Evolutionary conservation across 441 rosid genomes (phyloP), one percentile per base, ranked within the genome.

Genomic region (Codiaeum variegatum): DNA sequence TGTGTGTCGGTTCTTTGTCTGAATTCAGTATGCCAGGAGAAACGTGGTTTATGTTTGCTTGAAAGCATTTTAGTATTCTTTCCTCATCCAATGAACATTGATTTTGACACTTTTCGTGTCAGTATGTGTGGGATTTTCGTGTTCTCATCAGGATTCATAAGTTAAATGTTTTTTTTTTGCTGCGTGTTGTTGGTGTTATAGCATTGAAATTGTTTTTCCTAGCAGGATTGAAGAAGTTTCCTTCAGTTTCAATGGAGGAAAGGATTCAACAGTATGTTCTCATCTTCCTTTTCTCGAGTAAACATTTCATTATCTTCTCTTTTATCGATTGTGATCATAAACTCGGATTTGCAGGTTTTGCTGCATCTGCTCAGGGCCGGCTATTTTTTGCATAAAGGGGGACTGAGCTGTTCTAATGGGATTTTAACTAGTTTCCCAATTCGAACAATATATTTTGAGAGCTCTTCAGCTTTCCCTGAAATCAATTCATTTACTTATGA

Each of bases 161-260:
- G 18, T 47, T 21, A 65, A 69, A 63, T 56, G 59, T 15, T 26
- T 71, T 71, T 56, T 15, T 26, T 71, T 71, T 56, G 23, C 70
- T 13, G n/a, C 4, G 11, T 40, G 63, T 24, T 49, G 8, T 19
- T 44, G 56, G n/a, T 38, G 44, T 1, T 59, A 77, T 75, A 66
- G 60, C 73, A 34, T 71, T 75, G 67, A 70, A 67, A 23, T 62
- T 51, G 26, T 79, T 70, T 70, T 79, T 67, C 40, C 38, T 82
- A 40, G 76, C 89, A 96, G 99, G 68, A 83, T 82, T 66, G 98
- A 93, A 86, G 98, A 96, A 91, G 92, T 93, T 52, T 94, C 99
- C 51, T 90, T 96, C 82, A 96, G 99, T 81, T 96, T 96, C 80
- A 96, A 96, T 82, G 99, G 99, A 77, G 99, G 99, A 73, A 96